Evolutionary conservation across 345 rosid species (phyloP).

Genomic region (Microcos paniculata): DNA sequence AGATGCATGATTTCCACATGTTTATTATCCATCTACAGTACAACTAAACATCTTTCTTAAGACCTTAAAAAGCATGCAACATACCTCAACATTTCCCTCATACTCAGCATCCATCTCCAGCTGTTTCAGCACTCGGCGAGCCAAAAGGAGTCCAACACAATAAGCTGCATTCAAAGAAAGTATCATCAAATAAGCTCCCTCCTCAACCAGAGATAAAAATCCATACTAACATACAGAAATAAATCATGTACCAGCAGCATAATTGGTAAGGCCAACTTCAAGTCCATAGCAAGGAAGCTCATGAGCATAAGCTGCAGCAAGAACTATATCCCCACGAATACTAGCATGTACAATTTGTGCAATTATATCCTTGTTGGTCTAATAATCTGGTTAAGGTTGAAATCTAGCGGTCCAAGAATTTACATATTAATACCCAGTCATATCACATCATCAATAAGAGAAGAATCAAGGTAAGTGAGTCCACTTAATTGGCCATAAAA

Average conservation of each 20-base stretch:
- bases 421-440: not conserved
- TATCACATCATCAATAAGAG: not conserved
- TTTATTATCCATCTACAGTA: not conserved
- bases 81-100: conserved; percentile 68
- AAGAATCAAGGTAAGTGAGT: not conserved
- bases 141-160: conserved; percentile 74
- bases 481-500: not conserved
- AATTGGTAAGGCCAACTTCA: conserved; percentile 68
- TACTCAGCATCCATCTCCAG: conserved; percentile 71
- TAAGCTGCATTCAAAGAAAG: conserved; percentile 43
- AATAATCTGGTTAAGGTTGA: conserved; percentile 18
- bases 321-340: conserved; percentile 60
- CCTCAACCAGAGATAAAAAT: not conserved
- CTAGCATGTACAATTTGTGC: conserved; percentile 57
- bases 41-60: not conserved
- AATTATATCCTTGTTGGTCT: conserved; percentile 64
- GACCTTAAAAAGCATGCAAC: not conserved
- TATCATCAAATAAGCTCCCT: not conserved
- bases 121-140: conserved; percentile 63
- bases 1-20: not conserved
- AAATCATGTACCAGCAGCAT: conserved; percentile 57
- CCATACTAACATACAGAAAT: not conserved
- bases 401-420: not conserved
- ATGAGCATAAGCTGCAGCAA: conserved; percentile 66
- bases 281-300: conserved; percentile 67